Conservation (phyloP, 495 filamentous ascomycete genomes). For the Parathielavia appendiculata region DNA sequence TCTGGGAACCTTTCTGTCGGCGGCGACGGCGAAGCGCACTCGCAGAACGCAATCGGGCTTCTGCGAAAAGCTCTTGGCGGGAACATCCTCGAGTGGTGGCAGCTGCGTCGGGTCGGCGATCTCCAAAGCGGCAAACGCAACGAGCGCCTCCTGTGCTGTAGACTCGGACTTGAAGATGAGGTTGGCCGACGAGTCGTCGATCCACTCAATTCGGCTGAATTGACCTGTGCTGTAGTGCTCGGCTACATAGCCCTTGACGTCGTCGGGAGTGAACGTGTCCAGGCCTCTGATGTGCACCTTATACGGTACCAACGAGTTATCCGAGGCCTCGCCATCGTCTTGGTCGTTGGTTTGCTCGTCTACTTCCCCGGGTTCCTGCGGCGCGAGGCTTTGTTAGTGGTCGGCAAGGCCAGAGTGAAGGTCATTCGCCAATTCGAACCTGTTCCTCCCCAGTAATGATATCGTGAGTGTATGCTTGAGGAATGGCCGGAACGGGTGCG, state of each 20-base stretch:
- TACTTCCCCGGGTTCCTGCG: conserved; percentile 39
- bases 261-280: conserved; percentile 69
- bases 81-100: conserved; percentile 46
- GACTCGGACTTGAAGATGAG: conserved; percentile 65
- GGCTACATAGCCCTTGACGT: conserved; percentile 65
- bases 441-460: conserved; percentile 36
- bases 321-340: conserved; percentile 17
- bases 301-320: conserved; percentile 39
- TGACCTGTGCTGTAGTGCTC: conserved; percentile 55
- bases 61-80: conserved; percentile 57
- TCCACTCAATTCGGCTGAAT: conserved; percentile 76
- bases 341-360: conserved; percentile 26
- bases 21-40: conserved; percentile 65
- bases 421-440: conserved; percentile 20
- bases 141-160: conserved; percentile 65
- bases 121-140: conserved; percentile 49
- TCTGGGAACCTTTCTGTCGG: conserved; percentile 71
- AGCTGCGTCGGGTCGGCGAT: conserved; percentile 44
- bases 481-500: conserved; percentile 31
- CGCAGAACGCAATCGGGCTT: conserved; percentile 66
- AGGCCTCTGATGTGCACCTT: conserved; percentile 83
- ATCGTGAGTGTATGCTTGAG: conserved; percentile 45
- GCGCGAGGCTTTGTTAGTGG: neutral
- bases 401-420: conserved; percentile 5
- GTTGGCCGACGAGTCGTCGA: conserved; percentile 89